These are phyloP conservation scores for Phytopythium sindhum DNA, from an alignment of 352 stramenopile genomes.

Conservation along the genomic window DNA sequence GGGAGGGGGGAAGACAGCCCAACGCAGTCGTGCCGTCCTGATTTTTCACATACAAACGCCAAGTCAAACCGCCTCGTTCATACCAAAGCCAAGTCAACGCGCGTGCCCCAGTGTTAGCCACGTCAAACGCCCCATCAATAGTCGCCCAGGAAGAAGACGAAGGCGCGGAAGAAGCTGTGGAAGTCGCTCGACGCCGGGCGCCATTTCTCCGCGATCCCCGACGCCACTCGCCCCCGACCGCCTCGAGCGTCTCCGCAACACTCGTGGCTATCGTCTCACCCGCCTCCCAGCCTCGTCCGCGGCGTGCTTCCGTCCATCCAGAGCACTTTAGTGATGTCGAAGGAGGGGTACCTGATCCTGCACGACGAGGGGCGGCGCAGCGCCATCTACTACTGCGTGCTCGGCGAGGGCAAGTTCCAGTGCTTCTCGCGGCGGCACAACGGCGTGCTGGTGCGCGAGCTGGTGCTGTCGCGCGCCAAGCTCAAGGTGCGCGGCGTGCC, in stretches of 20 bases:
- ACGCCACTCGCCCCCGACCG: neutral
- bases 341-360: conserved; percentile 77
- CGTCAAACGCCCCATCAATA: neutral
- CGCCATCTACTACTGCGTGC: conserved; percentile 76
- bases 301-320: neutral
- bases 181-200: neutral
- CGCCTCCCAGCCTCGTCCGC: neutral
- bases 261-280: neutral
- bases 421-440: conserved; percentile 65
- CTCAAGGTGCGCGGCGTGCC: conserved; percentile 77
- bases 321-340: conserved; percentile 50
- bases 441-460: conserved; percentile 60
- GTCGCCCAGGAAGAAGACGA: neutral
- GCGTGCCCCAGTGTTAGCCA: neutral
- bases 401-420: conserved; percentile 70
- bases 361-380: conserved; percentile 66
- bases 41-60: neutral
- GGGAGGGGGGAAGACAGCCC: neutral
- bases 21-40: neutral
- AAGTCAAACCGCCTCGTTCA: neutral
- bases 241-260: neutral
- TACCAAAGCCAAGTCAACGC: neutral
- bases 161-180: neutral
- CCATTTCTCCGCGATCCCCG: neutral
- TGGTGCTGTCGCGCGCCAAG: conserved; percentile 66